Conservation (phyloP, 768 basidiomycete species). For the Ramaria sp. region DNA sequence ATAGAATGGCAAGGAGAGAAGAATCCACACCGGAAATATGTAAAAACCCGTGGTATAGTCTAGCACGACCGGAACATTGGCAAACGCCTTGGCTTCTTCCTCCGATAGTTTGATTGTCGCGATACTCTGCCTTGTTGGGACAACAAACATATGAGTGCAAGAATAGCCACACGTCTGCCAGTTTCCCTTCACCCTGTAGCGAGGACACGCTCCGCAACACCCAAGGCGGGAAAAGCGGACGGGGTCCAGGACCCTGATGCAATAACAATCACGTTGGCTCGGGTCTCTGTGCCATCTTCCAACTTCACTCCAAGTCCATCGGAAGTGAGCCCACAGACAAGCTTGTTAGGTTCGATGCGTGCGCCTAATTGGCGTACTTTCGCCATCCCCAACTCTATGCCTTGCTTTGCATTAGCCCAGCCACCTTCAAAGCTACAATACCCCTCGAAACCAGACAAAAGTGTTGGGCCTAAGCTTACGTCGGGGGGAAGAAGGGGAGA, state of each 20-base stretch:
- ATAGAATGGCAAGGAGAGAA: not conserved
- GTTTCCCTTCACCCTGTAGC: constrained; percentile 65
- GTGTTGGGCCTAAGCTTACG: constrained; percentile 22
- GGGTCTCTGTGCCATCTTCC: constrained; percentile 41
- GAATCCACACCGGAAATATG: constrained; percentile 58
- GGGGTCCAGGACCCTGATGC: constrained; percentile 84
- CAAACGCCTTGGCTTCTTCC: constrained; percentile 57
- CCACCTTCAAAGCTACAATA: constrained; percentile 73
- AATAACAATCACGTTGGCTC: constrained; percentile 55
- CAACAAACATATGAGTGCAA: not conserved
- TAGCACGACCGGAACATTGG: constrained; percentile 54
- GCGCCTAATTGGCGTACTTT: constrained; percentile 53
- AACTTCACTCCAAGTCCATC: constrained; percentile 48
- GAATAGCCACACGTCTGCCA: not conserved
- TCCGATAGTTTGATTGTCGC: constrained; percentile 64
- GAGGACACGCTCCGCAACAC: constrained; percentile 39
- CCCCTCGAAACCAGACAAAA: constrained; percentile 27
- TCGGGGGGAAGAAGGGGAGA: constrained; percentile 37
- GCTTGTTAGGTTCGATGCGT: constrained; percentile 44
- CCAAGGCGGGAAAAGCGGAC: constrained; percentile 54
- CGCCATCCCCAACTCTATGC: constrained; percentile 41
- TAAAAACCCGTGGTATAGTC: constrained; percentile 72
- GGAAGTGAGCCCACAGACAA: constrained; percentile 35
- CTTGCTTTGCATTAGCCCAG: constrained; percentile 75
- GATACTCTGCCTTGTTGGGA: constrained; percentile 56